These are phyloP conservation scores for Raffaelea albimanens DNA, from an alignment of 2,329 filamentous ascomycete species.

Conservation along the genomic window DNA sequence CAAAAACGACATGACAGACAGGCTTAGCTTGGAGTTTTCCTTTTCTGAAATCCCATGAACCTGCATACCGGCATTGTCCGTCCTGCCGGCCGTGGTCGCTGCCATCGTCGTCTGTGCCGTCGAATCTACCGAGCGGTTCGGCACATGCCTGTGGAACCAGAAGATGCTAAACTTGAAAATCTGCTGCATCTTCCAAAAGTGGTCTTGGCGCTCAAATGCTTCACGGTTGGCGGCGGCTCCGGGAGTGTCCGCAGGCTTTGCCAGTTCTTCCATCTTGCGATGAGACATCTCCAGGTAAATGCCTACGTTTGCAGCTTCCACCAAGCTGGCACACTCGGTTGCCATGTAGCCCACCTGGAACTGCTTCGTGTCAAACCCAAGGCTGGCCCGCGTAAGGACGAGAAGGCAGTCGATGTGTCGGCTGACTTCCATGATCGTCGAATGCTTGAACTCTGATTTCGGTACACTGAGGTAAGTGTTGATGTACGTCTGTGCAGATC, in stretches of 20 bases:
- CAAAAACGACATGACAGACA: constrained; percentile 6
- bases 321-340: constrained; percentile 1
- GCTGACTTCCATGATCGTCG: constrained; percentile 11
- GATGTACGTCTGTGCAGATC: constrained; percentile 12
- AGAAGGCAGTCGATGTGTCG: constrained; percentile 13
- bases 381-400: constrained; percentile 8
- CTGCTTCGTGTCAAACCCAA: constrained; percentile 7
- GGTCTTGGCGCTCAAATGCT: constrained; percentile 3
- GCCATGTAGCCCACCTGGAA: constrained; percentile 3
- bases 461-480: constrained; percentile 9
- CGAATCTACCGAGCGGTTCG: too few relatives aligned
- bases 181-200: constrained; percentile 12
- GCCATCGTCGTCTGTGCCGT: too few relatives aligned
- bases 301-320: constrained; percentile 6
- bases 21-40: background rate
- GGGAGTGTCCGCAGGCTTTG: background rate
- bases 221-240: background rate
- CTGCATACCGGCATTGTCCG: too few relatives aligned
- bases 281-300: constrained; percentile 10
- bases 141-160: constrained; percentile 9
- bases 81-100: background rate
- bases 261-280: constrained; percentile 7
- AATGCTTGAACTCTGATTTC: constrained; percentile 2
- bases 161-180: constrained; percentile 7
- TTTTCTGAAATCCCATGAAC: background rate